Base-by-base conservation (phyloP, 305 asterid species). In the Fraxinus albicans region DNA sequence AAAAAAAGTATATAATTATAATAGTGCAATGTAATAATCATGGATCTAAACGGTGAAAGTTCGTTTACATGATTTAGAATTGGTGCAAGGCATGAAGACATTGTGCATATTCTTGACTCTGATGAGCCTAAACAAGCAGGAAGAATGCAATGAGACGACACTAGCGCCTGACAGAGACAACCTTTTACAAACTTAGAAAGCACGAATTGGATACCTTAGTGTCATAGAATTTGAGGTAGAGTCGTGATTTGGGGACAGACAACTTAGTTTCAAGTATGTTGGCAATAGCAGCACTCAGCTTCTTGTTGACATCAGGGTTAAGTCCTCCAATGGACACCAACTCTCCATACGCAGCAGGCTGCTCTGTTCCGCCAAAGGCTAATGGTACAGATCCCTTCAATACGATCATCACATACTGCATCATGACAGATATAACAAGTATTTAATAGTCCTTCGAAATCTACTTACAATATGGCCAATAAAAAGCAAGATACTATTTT, bases 61-160 rank as follows among this genome's bases (percentile, higher is more conserved):
- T 82, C 81, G 86, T 88, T 89, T 89, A 91, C 97, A 89, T 86
- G 95, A 93, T 84, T 91, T 94, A 94, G 94, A 82, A 84, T 95
- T 94, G 98, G 97, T 94, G 99, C 93, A 94, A 93, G 91, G 98
- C 98, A 91, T 96, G 99, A 82, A 96, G 94, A 89, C 98, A 94
- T 77, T 93, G 98, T 91, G 96, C 96, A 93, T 93, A 81, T 83
- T 92, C 98, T 93, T 92, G 98, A 87, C 90, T 92, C 88, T 90
- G 95, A 91, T 87, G 83, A 87, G 95, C 99, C 99, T 91, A 96
- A 90, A 92, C 95, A 91, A 88, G 89, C 90, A 90, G 84, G 89
- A 86, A 90, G 87, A 91, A 79, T 89, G 94, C 90, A 86, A 92
- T 93, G 93, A 91, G 94, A 90, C 80, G 81, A 87, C 79, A 88